phyloP scores from a whole-genome alignment of 129 eudicot species.

The Artemisia annua region DNA sequence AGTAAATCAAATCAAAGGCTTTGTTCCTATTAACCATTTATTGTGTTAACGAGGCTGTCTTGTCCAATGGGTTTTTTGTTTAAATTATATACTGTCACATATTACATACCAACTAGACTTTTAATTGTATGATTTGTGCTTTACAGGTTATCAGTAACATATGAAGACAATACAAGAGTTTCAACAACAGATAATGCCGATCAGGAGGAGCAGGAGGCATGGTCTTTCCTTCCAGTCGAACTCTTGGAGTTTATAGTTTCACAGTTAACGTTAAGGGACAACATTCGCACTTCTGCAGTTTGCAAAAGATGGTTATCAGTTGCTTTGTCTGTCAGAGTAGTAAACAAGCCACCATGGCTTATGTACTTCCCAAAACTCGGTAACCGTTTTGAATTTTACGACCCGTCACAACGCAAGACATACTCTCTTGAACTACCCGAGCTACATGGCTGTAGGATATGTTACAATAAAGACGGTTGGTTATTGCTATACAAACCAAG shows the following conservation, averaged over 20 bases:
- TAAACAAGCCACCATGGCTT: conserved; percentile 82
- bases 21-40: no score
- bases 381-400: conserved; percentile 67
- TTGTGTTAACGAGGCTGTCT: no score
- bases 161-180: conserved; percentile 25
- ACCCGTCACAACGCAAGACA: conserved; percentile 64
- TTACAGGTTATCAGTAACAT: conserved; percentile 49
- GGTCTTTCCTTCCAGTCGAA: conserved; percentile 67
- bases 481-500: conserved; percentile 65
- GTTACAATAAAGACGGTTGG: conserved; percentile 87
- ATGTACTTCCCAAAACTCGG: conserved; percentile 85
- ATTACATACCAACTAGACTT: background rate
- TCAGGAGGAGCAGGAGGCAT: conserved; percentile 39
- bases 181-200: conserved; percentile 28
- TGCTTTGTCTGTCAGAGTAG: conserved; percentile 72
- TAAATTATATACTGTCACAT: background rate
- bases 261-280: conserved; percentile 54
- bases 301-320: conserved; percentile 71
- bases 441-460: conserved; percentile 68
- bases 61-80: no score
- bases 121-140: conserved; percentile 16
- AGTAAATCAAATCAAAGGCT: background rate
- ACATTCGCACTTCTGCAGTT: conserved; percentile 76
- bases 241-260: conserved; percentile 64
- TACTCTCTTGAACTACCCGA: conserved; percentile 72